Base-by-base conservation (phyloP, 345 rosid species). In the Cardiospermum halicacabum region DNA sequence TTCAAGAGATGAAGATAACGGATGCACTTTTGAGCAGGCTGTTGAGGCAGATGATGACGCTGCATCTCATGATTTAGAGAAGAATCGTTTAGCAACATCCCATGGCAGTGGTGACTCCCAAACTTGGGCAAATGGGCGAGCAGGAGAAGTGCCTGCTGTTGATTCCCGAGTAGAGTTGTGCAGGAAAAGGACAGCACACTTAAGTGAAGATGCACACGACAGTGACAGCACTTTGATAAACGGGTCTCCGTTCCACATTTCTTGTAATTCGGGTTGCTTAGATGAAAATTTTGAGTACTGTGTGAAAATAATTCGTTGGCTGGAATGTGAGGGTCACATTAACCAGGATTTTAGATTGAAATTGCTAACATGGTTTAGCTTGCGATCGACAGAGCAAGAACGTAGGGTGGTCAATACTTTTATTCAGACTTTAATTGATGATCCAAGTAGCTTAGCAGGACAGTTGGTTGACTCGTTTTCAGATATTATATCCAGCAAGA, bases 351-450 rank as follows among this genome's bases (percentile, higher is more conserved):
- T 95, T 72, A 84, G 99, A 74, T 68, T 89, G 71, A 95, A 82
- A 71, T 78, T 95, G 79, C 71, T 95, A 58, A 91, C 99, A 37
- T 95, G 99, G 99, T 95, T 83, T 77, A 86, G 99, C 77, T 69
- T 91, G 75, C 77, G 92, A 73, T 89, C 99, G 10, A 84, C 87
- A 0, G 85, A 79, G 42, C 96, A 84, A 62, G 96, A 95, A 68
- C 89, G 97, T 13, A 79, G 97, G 51, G 93, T 95, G 65, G 96
- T 95, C 65, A 85, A 82, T 69, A 84, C 92, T 31, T 95, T 91
- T 67, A 84, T 95, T 78, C 90, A 87, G 69, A 85, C 97, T 6
- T 63, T 95, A 69, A 78, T 74, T 6, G 97, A 91, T 68, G 99
- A 91, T 75, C 97, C 79, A 11, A 76, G 83, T 73, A 89, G 97